Evolutionary conservation across 768 basidiomycete species (phyloP), one percentile per base, ranked within the genome.

Genomic region (Boletus patriciae): DNA sequence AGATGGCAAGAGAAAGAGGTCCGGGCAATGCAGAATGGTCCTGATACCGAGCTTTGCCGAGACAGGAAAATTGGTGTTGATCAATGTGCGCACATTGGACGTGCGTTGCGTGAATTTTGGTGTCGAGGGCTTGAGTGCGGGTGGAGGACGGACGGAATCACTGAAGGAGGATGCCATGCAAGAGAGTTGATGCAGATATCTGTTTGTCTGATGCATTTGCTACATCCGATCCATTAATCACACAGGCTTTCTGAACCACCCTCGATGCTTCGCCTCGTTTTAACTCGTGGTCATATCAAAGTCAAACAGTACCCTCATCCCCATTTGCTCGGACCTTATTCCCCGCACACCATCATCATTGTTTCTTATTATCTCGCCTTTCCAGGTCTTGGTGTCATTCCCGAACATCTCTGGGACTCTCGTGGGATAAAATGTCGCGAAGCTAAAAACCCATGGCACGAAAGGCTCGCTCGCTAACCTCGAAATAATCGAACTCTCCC

Each of bases 11-110:
- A 49, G 21, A 31, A 61, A 74, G 67, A 55, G 8, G 27, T 50
- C 64, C 29, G 76, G 73, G 60, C 74, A 67, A 62, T 89, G 87
- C 74, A 78, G 94, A 50, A 76, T 97, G 38, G 79, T 98, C 25
- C 77, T 96, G 57, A 74, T 97, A 25, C 96, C 96, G 2, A 80
- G 78, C 37, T 98, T 98, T 67, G 77, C 83, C 16, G 79, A 86
- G 66, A 89, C 89, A 10, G 94, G 94, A 3, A 76, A 80, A 40
- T 69, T 98, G 49, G 90, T 87, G 19, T 77, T 97, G 10, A 78
- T 97, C 46, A 92, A 97, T 69, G 69, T 94, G 62, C 78, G 83
- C 67, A 89, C 87, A 21, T 73, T 96, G 65, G 86, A 81, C 52
- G 85, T 90, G 21, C 86, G 78, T 62, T 81, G 80, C 51, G 72